These are phyloP conservation scores for Spirogloea muscicola DNA, from an alignment of 139 green algal species.

Conservation along the genomic window DNA sequence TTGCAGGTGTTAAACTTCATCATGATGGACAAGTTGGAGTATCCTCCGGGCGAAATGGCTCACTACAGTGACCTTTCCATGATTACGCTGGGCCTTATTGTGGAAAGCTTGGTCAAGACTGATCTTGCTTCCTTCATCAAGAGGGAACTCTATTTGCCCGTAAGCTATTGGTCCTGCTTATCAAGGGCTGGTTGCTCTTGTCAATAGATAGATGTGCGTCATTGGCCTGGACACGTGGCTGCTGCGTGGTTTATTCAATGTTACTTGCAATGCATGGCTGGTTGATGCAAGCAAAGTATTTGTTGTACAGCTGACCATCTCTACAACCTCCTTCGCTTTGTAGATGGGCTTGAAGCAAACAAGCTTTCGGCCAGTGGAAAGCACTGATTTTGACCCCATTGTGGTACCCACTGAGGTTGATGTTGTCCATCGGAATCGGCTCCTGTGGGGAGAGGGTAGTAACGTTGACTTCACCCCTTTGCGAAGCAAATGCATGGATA, in stretches of 20 bases:
- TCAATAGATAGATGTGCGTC: no score
- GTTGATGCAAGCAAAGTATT: no score
- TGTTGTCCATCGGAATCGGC: slow-evolving; percentile 20
- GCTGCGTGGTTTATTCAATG: no score
- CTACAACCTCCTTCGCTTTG: no score
- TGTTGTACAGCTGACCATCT: no score
- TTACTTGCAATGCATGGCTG: no score
- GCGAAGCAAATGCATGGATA: no score
- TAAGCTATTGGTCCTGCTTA: no score
- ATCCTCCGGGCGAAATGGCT: slow-evolving; percentile 12
- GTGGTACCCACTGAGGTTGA: slow-evolving; percentile 52
- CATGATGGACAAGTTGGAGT: slow-evolving; percentile 41
- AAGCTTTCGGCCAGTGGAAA: slow-evolving; percentile 18
- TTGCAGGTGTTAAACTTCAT: slow-evolving; percentile 44
- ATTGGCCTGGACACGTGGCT: no score
- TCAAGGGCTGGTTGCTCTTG: no score
- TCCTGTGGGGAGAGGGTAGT: slow-evolving; percentile 52
- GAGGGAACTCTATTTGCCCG: slow-evolving; percentile 31
- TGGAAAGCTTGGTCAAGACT: slow-evolving; percentile 34
- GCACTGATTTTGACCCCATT: slow-evolving; percentile 11
- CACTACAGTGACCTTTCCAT: slow-evolving; percentile 56
- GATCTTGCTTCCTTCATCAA: slow-evolving; percentile 38
- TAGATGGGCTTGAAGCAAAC: slow-evolving; percentile 31
- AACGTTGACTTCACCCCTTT: no score
- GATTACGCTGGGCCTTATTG: slow-evolving; percentile 47